phyloP scores from a whole-genome alignment of 164 flowering plant species.

The Vitis amurensis region DNA sequence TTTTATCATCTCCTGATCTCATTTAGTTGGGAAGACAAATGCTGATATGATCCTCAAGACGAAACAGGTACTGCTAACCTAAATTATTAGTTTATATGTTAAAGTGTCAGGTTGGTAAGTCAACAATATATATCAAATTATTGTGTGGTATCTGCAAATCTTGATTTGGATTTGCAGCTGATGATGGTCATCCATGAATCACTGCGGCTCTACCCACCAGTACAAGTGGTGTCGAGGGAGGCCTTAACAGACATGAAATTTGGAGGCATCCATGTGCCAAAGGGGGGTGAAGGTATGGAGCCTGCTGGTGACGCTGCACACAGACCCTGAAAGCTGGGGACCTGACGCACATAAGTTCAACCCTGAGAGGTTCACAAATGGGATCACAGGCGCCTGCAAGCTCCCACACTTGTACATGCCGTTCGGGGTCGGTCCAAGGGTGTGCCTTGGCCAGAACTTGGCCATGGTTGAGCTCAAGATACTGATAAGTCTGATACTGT shows the following conservation, averaged over 20 bases:
- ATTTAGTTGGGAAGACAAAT: not conserved
- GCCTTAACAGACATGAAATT: slow-evolving; percentile 23
- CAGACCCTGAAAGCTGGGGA: slow-evolving; percentile 37
- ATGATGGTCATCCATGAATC: too few species aligned
- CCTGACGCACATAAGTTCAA: slow-evolving; percentile 31
- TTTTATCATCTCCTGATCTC: too few species aligned
- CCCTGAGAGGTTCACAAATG: slow-evolving; percentile 34
- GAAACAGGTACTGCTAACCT: slow-evolving; percentile 24
- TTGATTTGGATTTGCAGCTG: too few species aligned
- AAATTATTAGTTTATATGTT: too few species aligned
- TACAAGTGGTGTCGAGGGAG: too few species aligned
- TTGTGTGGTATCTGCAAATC: too few species aligned
- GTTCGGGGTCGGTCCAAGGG: slow-evolving; percentile 36
- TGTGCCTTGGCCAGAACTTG: slow-evolving; percentile 42
- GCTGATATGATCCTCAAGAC: slow-evolving; percentile 29
- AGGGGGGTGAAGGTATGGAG: slow-evolving; percentile 30
- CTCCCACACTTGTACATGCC: slow-evolving; percentile 43
- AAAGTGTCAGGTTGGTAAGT: too few species aligned
- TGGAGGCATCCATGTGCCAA: slow-evolving; percentile 27
- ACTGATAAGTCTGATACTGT: slow-evolving; percentile 18
- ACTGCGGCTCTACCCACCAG: too few species aligned
- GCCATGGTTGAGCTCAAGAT: slow-evolving; percentile 47
- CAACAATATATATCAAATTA: too few species aligned
- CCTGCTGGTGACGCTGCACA: slow-evolving; percentile 17
- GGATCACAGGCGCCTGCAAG: slow-evolving; percentile 38